A percentile compares a stretch with the other conserved stretches of the same genome.
These are phyloP conservation scores for Grigorovia jiainica DNA, from an alignment of 805 yeast genomes.

Conservation along the genomic window DNA sequence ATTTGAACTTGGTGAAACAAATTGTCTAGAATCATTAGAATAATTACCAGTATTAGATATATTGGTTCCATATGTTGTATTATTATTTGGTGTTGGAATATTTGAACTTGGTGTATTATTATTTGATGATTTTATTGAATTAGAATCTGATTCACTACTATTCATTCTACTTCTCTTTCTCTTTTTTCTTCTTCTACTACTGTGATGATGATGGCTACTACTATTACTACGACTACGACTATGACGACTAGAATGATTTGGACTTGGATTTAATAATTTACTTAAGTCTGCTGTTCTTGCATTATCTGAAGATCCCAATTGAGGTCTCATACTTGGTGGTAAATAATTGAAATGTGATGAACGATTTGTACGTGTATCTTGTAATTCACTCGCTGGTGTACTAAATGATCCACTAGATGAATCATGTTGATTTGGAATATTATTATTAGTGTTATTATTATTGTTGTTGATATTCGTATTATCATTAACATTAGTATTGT, in stretches of 20 bases:
- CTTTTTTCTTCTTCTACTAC: constrained; percentile 2
- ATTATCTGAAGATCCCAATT: constrained; percentile 49
- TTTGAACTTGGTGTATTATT: neutral
- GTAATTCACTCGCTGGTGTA: constrained; percentile 18
- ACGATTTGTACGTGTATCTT: constrained; percentile 46
- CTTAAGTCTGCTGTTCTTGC: constrained; percentile 37
- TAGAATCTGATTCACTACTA: neutral
- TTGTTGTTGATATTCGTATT: neutral
- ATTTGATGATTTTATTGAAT: neutral
- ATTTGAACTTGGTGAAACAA: neutral
- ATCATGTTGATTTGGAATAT: neutral
- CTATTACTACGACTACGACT: neutral
- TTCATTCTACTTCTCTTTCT: constrained; percentile 6
- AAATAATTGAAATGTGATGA: constrained; percentile 65
- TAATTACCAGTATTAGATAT: neutral
- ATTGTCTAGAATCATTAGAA: neutral
- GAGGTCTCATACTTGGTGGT: constrained; percentile 69
- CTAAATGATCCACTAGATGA: constrained; percentile 10
- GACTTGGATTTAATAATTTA: constrained; percentile 34
- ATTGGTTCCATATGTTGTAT: neutral
- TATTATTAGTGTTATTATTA: neutral
- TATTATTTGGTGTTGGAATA: neutral
- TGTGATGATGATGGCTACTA: neutral
- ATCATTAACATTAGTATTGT: neutral
- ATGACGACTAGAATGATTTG: constrained; percentile 1